Evolutionary conservation across 441 rosid genomes (phyloP), one percentile per base, ranked within the genome.

Genomic region (Adansonia madagascariensis): DNA sequence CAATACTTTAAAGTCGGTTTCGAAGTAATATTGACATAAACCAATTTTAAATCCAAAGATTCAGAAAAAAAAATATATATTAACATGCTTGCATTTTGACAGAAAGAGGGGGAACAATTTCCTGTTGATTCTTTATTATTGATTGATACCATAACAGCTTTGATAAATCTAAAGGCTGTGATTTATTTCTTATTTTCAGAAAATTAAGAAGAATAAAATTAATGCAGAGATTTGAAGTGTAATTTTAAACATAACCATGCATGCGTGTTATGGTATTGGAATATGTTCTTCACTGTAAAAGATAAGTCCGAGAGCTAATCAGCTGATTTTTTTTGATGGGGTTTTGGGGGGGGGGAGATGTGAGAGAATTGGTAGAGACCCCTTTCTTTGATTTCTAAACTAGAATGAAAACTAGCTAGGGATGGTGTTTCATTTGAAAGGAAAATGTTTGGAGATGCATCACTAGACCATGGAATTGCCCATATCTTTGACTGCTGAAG

Each of bases 231-330:
- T 20, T 12, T 11, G 35, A 68, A 68, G 43, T 18, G 20, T 7
- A 9, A 41, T 8, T 41, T 41, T 47, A 56, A 78, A 46, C 9
- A 66, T 65, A 63, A 17, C 4, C 63, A 63, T 53, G 57, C 18
- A 46, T 27, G 31, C 31, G 12, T 41, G 1, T 2, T 50, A 70
- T 50, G 57, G 17, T 3, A 61, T 59, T 70, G 49, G 60, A 80
- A 80, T 77, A 80, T 49, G 77, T 75, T 75, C 77, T 74, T 74
- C 77, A 18, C 77, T 44, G 68, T 20, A 17, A 46, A 74, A 46
- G 27, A 49, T 35, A 12, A 69, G 59, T 27, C 20, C 14, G 57
- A 47, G 6, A 59, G 20, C 39, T 67, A 39, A 24, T 10, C 39
- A 67, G 39, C 31, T 17, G 53, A n/a, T 1, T 4, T 0, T 50